These are phyloP conservation scores for Cucurbitaria berberidis DNA, from an alignment of 2,329 filamentous ascomycete genomes.

Conservation along the genomic window DNA sequence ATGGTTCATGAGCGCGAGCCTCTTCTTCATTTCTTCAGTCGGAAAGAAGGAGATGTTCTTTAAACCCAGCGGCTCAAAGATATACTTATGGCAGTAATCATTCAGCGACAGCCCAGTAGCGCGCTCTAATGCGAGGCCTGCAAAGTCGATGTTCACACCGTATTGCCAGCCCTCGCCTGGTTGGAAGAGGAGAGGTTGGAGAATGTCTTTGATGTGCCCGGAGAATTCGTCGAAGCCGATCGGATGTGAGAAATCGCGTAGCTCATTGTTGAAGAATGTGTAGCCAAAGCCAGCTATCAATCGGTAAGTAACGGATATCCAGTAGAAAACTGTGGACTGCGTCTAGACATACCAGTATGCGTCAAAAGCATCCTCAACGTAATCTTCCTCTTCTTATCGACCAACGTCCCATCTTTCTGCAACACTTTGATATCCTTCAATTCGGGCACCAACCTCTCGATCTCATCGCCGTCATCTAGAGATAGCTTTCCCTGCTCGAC, in stretches of 20 bases:
- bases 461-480: constrained; percentile 35
- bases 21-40: constrained; percentile 59
- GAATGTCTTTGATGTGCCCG: constrained; percentile 58
- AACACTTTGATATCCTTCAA: constrained; percentile 49
- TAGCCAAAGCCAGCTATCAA: constrained; percentile 54
- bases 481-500: constrained; percentile 41
- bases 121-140: constrained; percentile 54
- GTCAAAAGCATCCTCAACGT: constrained; percentile 57
- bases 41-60: constrained; percentile 64
- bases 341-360: constrained; percentile 46
- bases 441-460: constrained; percentile 36
- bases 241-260: constrained; percentile 55
- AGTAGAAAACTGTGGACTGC: not conserved
- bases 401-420: constrained; percentile 38
- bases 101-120: constrained; percentile 52
- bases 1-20: constrained; percentile 63
- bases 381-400: constrained; percentile 53
- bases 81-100: constrained; percentile 53
- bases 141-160: constrained; percentile 54
- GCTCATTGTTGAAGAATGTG: constrained; percentile 54
- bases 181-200: constrained; percentile 64
- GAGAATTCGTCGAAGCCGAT: constrained; percentile 66
- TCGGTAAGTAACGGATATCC: not conserved
- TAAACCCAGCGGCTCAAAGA: constrained; percentile 53
- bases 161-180: constrained; percentile 68